Conservation (phyloP, 2,329 filamentous ascomycete species). For the Lecanicillium sp. region DNA sequence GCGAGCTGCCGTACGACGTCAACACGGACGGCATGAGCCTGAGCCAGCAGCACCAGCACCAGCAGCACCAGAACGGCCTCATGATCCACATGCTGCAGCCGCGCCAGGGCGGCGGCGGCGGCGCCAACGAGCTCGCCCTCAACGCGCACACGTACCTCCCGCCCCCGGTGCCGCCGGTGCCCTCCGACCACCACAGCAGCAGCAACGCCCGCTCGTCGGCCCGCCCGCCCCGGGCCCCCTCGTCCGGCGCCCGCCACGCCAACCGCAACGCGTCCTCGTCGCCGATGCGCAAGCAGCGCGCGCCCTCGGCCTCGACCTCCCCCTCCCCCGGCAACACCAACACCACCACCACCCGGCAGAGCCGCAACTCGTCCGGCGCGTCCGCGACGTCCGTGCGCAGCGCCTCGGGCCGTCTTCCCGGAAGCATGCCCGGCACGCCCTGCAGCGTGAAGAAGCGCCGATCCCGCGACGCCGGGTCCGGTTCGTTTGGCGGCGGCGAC, state of each 20-base stretch:
- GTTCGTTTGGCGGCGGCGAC: slow-evolving; percentile 16
- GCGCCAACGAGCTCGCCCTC: slow-evolving; percentile 30
- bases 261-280: slow-evolving; percentile 35
- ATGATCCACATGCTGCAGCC: slow-evolving; percentile 52
- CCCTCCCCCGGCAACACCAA: slow-evolving; percentile 25
- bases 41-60: slow-evolving; percentile 25
- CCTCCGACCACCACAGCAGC: slow-evolving; percentile 18
- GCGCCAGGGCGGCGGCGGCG: slow-evolving; percentile 29
- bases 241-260: slow-evolving; percentile 47
- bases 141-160: slow-evolving; percentile 31
- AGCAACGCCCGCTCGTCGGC: slow-evolving; percentile 25
- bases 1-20: slow-evolving; percentile 13
- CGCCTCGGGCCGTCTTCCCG: slow-evolving; percentile 28
- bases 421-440: slow-evolving; percentile 33
- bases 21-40: not conserved
- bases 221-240: slow-evolving; percentile 47
- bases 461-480: slow-evolving; percentile 29
- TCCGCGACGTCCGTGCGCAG: slow-evolving; percentile 31
- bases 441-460: slow-evolving; percentile 35
- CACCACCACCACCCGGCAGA: slow-evolving; percentile 22
- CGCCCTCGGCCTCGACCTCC: slow-evolving; percentile 35
- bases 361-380: slow-evolving; percentile 35
- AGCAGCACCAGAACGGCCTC: slow-evolving; percentile 29
- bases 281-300: slow-evolving; percentile 37
- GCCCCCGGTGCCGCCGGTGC: slow-evolving; percentile 25